phyloP scores from a whole-genome alignment of 192 early-diverging fungal genomes.

The Umbelopsis ramanniana region DNA sequence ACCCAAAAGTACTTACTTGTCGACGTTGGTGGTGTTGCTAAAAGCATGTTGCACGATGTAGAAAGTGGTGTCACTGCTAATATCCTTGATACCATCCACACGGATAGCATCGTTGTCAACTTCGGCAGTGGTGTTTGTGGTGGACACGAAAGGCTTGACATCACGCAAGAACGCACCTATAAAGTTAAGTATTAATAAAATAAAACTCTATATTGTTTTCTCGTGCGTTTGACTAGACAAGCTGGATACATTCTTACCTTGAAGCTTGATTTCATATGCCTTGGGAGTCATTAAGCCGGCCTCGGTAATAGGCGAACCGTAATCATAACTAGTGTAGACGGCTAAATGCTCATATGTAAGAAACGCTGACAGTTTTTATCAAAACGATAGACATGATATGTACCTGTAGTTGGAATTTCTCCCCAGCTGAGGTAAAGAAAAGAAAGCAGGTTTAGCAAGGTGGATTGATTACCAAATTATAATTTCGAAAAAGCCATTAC shows the following conservation, averaged over 20 bases:
- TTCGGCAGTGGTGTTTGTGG: background rate
- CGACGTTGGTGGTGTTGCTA: background rate
- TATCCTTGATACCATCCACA: background rate
- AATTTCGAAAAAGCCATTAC: background rate
- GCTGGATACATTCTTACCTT: background rate
- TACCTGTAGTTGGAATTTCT: background rate
- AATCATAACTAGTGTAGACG: conserved; percentile 26
- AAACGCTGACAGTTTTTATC: background rate
- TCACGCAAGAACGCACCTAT: background rate
- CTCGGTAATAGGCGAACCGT: conserved; percentile 16
- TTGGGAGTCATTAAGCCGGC: conserved; percentile 10
- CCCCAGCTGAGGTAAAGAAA: background rate
- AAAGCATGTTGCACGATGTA: conserved; percentile 15
- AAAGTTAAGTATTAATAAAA: background rate
- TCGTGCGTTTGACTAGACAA: background rate
- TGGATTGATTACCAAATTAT: background rate
- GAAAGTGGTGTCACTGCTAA: conserved; percentile 9
- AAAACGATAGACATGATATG: background rate
- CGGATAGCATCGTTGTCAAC: conserved; percentile 9
- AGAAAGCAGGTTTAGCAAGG: background rate
- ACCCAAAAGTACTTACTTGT: background rate
- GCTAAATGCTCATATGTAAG: background rate
- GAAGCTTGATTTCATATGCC: conserved; percentile 20
- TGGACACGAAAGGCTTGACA: background rate
- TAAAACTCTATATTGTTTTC: no score